phyloP scores from a whole-genome alignment of 805 yeast genomes.

The Candida broadrunensis region DNA sequence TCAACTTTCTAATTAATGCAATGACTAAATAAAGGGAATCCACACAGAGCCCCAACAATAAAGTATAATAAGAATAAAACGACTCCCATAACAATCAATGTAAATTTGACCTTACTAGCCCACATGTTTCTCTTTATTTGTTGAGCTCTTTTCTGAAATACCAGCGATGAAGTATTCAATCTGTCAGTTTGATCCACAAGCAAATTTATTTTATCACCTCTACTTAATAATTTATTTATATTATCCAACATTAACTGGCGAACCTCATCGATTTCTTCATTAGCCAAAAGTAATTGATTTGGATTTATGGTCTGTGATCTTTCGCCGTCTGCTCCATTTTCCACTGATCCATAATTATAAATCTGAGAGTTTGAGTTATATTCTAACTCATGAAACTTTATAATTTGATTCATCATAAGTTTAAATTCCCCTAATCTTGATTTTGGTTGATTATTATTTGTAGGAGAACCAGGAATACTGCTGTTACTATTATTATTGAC shows the following conservation, averaged over 20 bases:
- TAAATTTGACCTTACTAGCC: constrained; percentile 56
- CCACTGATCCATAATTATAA: constrained; percentile 34
- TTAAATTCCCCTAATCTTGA: constrained; percentile 49
- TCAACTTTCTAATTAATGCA: constrained; percentile 22
- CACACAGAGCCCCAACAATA: constrained; percentile 51
- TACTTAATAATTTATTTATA: constrained; percentile 64
- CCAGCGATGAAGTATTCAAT: constrained; percentile 61
- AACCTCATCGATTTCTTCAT: constrained; percentile 61
- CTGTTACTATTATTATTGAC: neutral
- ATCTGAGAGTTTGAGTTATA: constrained; percentile 30
- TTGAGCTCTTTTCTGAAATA: constrained; percentile 68
- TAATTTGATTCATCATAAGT: constrained; percentile 53
- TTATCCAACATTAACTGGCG: constrained; percentile 69
- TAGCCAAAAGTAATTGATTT: constrained; percentile 37
- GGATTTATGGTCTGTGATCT: constrained; percentile 23
- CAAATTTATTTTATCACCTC: constrained; percentile 73
- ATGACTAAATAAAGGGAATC: constrained; percentile 45
- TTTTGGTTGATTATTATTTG: constrained; percentile 8
- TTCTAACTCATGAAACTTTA: constrained; percentile 50
- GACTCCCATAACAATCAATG: constrained; percentile 20
- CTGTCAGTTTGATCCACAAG: constrained; percentile 79
- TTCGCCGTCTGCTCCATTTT: constrained; percentile 14
- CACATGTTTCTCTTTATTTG: constrained; percentile 65
- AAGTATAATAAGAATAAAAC: constrained; percentile 37
- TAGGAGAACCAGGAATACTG: neutral